Base-by-base conservation (phyloP, 2,329 filamentous ascomycete species). In the Sordariomycetes sp. region DNA sequence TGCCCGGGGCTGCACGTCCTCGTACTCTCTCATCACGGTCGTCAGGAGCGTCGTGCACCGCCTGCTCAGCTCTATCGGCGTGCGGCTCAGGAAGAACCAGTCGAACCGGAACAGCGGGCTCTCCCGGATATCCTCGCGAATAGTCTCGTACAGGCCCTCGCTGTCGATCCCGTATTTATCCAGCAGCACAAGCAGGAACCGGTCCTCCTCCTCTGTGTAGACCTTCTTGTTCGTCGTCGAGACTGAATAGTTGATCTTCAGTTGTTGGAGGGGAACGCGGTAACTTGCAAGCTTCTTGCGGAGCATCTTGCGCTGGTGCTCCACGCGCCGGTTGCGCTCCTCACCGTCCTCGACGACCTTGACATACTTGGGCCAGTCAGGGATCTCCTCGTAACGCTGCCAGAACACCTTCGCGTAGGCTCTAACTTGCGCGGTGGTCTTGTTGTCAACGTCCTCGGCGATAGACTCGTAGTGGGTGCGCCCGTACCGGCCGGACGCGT, bases 181-280 rank as follows among this genome's bases (percentile, higher is more conserved):
- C 6, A 99, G 80, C 74, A 97, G 87, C 55, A 99, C 93, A 37
- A 99, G 80, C 57, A 99, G 74, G 74, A 99, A 99, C 3, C 94
- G 85, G 69, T 99, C 94, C 71, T 99, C 94, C 69, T 99, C 94
- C 70, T 99, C 95, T 0, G 92, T 97, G 70, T 99, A 99, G 1
- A 99, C 92, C 76, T 99, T 99, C 78, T 99, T 99, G 82, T 99
- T 99, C 11, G 95, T 99, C 2, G 94, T 99, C 7, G 91, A 96
- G 32, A 99, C 94, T 0, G 92, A 96, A 73, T 99, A 99, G 75
- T 96, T 97, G 76, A 99, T 91, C 78, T 96, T 96, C 67, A 99
- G 85, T 72, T 99, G 94, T 71, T 99, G 94, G 18, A 99, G 80
- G 25, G 94, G 95, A 55, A 97, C 93, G n/a, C 94, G 88, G 70